Evolutionary conservation across 805 yeast genomes (phyloP), one percentile per base, ranked within the genome.

Genomic region (Nematodospora valgi): DNA sequence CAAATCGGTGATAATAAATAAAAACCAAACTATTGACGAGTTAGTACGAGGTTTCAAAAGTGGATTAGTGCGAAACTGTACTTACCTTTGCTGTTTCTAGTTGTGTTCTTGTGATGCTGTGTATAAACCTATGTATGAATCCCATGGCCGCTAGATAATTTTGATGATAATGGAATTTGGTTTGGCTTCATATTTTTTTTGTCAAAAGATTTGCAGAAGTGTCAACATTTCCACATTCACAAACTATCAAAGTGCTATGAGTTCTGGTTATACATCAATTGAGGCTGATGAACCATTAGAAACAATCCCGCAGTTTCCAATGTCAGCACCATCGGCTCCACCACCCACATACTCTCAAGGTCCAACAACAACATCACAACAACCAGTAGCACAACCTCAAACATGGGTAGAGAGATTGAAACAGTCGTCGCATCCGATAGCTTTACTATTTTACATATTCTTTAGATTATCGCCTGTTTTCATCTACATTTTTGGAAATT

Each of bases 391-490:
- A 13, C 40, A 27, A 21, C 35, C 35, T 21, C 35, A 30, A 8
- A 16, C 47, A 9, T 32, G 33, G 59, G 26, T 47, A 5, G 53
- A 60, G 30, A 49, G 55, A 26, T 52, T 84, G 9, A 68, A 72
- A 23, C 82, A 82, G 51, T 83, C 93, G 4, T 80, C 93, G 18
- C 95, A 86, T 52, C 95, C 95, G 2, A 61, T 83, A n/a, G 94
- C 94, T 2, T 60, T 84, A 6, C 40, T 82, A 4, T 78, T 74
- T 53, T 86, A 69, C 56, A 59, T 86, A 8, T 70, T 68, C 19
- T 74, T 86, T 54, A 64, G 93, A 35, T 38, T 80, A 4, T 72
- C 78, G 0, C 84, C 95, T 0, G 56, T 86, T 7, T 53, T 78
- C 37, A 70, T 79, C 10, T 86, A 86, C 50, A 53, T 86, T 5